These are phyloP conservation scores for Aspergillus sergii DNA, from an alignment of 2,329 filamentous ascomycete species.

Conservation along the genomic window DNA sequence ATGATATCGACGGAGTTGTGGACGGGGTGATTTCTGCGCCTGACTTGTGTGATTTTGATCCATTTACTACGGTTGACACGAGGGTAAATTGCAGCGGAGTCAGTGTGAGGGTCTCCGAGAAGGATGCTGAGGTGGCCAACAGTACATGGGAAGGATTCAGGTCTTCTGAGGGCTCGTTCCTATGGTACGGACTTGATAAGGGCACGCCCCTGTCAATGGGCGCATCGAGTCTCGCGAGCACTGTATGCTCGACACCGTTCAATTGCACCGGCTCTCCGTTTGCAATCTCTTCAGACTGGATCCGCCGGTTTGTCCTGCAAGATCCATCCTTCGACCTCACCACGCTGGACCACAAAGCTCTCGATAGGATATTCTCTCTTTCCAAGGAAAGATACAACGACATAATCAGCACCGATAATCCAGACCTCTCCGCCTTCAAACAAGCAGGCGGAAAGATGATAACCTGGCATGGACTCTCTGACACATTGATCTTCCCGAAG, in stretches of 20 bases:
- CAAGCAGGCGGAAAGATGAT: constrained; percentile 45
- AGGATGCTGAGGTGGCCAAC: constrained; percentile 33
- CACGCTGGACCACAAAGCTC: constrained; percentile 32
- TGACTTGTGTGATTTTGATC: constrained; percentile 26
- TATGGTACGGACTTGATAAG: constrained; percentile 38
- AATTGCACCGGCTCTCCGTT: constrained; percentile 32
- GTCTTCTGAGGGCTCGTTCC: constrained; percentile 20
- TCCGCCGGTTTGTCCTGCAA: constrained; percentile 36
- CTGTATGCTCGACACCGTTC: constrained; percentile 25
- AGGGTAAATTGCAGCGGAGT: constrained; percentile 21
- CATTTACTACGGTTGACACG: constrained; percentile 22
- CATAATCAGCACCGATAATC: constrained; percentile 41
- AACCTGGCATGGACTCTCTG: constrained; percentile 46
- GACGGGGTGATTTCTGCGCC: constrained; percentile 31
- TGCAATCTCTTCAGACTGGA: constrained; percentile 35
- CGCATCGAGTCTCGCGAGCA: constrained; percentile 24
- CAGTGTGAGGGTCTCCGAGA: constrained; percentile 26
- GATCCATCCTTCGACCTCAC: constrained; percentile 33
- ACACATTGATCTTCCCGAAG: constrained; percentile 41
- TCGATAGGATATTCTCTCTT: constrained; percentile 25
- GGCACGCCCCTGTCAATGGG: constrained; percentile 27
- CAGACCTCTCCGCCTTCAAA: constrained; percentile 42
- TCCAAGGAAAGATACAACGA: constrained; percentile 34
- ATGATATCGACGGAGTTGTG: constrained; percentile 39
- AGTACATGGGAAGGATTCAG: constrained; percentile 35